Evolutionary conservation across 805 yeast species (phyloP).

Genomic region (Starmerella potacharoeniae): DNA sequence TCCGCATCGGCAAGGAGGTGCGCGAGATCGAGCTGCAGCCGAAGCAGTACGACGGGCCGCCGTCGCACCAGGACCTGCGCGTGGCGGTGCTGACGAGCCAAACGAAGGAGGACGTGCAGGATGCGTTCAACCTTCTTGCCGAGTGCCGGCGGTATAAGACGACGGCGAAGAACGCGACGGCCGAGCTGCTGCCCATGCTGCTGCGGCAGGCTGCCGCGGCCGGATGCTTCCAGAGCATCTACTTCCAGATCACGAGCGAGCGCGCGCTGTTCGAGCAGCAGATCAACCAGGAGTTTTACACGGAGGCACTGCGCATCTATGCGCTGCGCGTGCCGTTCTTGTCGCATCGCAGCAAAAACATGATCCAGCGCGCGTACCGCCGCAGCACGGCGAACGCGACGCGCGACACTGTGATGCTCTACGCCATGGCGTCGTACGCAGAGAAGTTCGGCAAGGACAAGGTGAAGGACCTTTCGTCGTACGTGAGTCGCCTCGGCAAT

Average conservation of each 20-base stretch:
- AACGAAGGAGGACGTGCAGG: slow-evolving; percentile 18
- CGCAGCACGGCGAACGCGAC: slow-evolving; percentile 8
- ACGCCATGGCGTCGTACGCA: slow-evolving; percentile 14
- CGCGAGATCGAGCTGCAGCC: slow-evolving; percentile 14
- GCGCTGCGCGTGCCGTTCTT: slow-evolving; percentile 19
- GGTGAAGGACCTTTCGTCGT: neutral
- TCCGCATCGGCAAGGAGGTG: slow-evolving; percentile 5
- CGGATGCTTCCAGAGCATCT: slow-evolving; percentile 17
- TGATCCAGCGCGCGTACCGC: slow-evolving; percentile 10
- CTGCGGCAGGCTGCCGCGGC: slow-evolving; percentile 22
- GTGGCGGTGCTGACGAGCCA: slow-evolving; percentile 15
- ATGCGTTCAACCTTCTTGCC: slow-evolving; percentile 14
- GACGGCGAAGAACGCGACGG: slow-evolving; percentile 13
- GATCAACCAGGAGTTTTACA: slow-evolving; percentile 10
- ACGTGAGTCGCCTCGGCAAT: neutral
- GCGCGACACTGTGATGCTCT: slow-evolving; percentile 17
- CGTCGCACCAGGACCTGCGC: slow-evolving; percentile 20
- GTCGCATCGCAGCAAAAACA: slow-evolving; percentile 8
- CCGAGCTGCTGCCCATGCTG: slow-evolving; percentile 19
- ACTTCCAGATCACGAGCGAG: slow-evolving; percentile 4
- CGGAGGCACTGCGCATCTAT: slow-evolving; percentile 19
- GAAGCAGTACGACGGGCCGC: slow-evolving; percentile 22
- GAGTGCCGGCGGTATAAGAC: slow-evolving; percentile 17
- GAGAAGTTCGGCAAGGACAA: slow-evolving; percentile 6
- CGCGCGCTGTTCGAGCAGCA: slow-evolving; percentile 2